Evolutionary conservation across 2,329 filamentous ascomycete genomes (phyloP), one percentile per base, ranked within the genome.

Genomic region (Microdochium trichocladiopsis): DNA sequence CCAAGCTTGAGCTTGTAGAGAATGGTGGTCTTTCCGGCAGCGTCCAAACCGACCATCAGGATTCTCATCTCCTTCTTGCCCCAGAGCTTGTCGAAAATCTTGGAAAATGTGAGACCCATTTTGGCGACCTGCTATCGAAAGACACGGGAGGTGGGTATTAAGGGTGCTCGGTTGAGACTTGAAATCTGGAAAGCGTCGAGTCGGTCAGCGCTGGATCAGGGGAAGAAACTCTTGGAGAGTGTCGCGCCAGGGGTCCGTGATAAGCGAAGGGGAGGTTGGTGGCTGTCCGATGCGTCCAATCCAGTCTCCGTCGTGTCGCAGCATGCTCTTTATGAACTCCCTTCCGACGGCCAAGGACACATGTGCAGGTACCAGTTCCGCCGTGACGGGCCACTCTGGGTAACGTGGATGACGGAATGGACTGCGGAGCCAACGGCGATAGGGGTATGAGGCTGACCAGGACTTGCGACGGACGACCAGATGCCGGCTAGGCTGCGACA

Each of bases 61-160:
- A 99, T 96, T 82, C 94, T 87, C 94, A 99, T 99, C 86, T 99
- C 94, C 87, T 97, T 97, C 88, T 96, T 96, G 70, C 93, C 91
- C 87, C 90, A 96, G 75, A 97, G 84, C 79, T 87, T 86, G 72
- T 95, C 90, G 75, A 97, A 94, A 71, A 97, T 74, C 84, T 94
- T 96, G 68, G 92, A 97, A 78, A 97, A 90, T 71, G 88, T 85
- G 75, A 97, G 83, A 95, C 94, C 94, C 94, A 99, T 99, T 76
- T 75, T 92, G 79, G 82, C 80, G 80, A 74, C 72, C 67, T 66
- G 51, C 69, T 66, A 66, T 60, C 67, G 59, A 62, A 58, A 61
- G 58, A 58, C 59, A 56, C 60, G 57, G 57, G 57, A 58, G 36
- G 22, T 22, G 41, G 41, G 41, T 45, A 45, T 45, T 45, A 45